phyloP scores from a whole-genome alignment of 352 stramenopile species.

The Phytophthora sansomeana region DNA sequence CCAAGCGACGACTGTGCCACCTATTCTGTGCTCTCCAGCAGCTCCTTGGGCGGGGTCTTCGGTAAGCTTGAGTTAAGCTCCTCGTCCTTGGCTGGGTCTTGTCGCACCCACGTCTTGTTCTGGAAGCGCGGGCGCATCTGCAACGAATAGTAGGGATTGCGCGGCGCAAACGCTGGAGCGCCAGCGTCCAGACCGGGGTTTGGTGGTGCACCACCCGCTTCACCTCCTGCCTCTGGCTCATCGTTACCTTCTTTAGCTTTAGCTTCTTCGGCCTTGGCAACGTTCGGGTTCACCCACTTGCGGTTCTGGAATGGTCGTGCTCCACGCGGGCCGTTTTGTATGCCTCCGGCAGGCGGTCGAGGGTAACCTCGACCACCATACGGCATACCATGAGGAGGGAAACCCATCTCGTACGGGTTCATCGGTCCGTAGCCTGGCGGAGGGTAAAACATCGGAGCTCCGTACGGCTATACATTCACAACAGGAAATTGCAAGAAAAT shows the following conservation, averaged over 20 bases:
- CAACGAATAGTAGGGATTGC: conserved; percentile 72
- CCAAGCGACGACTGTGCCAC: background rate
- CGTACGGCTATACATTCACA: conserved; percentile 54
- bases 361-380: conserved; percentile 44
- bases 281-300: conserved; percentile 88
- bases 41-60: conserved; percentile 72
- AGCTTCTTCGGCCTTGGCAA: conserved; percentile 58
- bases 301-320: conserved; percentile 80
- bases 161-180: conserved; percentile 52
- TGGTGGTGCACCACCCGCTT: conserved; percentile 10
- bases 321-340: conserved; percentile 43
- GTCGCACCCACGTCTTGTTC: conserved; percentile 90
- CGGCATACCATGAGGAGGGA: conserved; percentile 65
- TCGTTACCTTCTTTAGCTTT: conserved; percentile 37
- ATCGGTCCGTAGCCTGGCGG: conserved; percentile 65
- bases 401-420: conserved; percentile 81
- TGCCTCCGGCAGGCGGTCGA: conserved; percentile 28
- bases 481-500: conserved; percentile 11
- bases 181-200: conserved; percentile 41
- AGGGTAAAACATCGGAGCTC: conserved; percentile 79
- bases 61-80: conserved; percentile 79
- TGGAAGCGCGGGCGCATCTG: conserved; percentile 87
- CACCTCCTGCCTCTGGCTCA: conserved; percentile 21
- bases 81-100: conserved; percentile 73
- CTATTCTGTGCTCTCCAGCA: conserved; percentile 51